Evolutionary conservation across 2,329 filamentous ascomycete genomes (phyloP).

Genomic region (Aspergillus pseudonomiae): DNA sequence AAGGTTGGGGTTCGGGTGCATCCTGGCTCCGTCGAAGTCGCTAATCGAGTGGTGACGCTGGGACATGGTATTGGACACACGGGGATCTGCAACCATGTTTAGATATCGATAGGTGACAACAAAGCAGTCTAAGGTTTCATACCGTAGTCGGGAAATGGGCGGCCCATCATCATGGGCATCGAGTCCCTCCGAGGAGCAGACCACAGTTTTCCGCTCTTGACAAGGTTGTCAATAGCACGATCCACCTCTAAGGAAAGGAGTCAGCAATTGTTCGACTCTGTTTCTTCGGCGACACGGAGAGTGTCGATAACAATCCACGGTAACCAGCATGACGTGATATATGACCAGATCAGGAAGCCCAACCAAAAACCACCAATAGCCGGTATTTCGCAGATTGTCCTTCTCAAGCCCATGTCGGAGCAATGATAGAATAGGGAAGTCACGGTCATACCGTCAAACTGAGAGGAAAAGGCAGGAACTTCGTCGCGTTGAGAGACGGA

Average conservation of each 20-base stretch:
- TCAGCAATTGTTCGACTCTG: slow-evolving; percentile 26
- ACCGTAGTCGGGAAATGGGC: slow-evolving; percentile 64
- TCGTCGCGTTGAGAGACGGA: slow-evolving; percentile 77
- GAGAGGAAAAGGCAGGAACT: slow-evolving; percentile 75
- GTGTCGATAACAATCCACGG: neutral
- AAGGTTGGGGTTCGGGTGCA: slow-evolving; percentile 69
- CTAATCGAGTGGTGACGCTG: slow-evolving; percentile 81
- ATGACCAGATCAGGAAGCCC: neutral
- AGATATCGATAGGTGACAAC: neutral
- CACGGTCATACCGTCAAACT: slow-evolving; percentile 77
- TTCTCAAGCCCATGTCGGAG: slow-evolving; percentile 1
- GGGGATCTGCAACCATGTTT: slow-evolving; percentile 62
- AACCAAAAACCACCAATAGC: neutral
- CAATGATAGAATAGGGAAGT: slow-evolving; percentile 3
- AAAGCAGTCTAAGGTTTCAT: slow-evolving; percentile 39
- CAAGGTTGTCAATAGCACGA: slow-evolving; percentile 89
- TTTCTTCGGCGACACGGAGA: neutral
- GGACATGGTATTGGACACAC: slow-evolving; percentile 63
- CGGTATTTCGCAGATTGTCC: neutral
- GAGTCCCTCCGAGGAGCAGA: slow-evolving; percentile 76
- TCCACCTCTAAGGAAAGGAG: slow-evolving; percentile 74
- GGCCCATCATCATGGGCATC: slow-evolving; percentile 64
- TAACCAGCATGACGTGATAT: neutral
- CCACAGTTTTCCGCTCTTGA: slow-evolving; percentile 96
- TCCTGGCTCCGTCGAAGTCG: slow-evolving; percentile 78